Evolutionary conservation across 148 eudicot genomes (phyloP), one percentile per base, ranked within the genome.

Genomic region (Gaultheria prostrata): DNA sequence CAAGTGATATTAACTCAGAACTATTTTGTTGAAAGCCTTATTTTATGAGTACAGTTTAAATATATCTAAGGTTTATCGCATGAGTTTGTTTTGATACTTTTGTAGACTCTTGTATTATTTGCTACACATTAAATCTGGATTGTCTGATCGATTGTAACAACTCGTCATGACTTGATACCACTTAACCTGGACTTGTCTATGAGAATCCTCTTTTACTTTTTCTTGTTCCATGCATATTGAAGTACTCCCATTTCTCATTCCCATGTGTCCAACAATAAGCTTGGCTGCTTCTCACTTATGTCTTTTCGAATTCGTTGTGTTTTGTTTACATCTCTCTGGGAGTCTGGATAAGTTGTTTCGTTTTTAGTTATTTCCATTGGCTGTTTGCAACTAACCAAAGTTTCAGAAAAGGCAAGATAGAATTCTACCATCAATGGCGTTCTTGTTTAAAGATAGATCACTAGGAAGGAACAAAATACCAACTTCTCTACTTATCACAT

Each of bases 1-100:
- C 81, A 90, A 93, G 93, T 89, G 35, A 61, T 76, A 56, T 45
- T 28, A 79, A 59, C 26, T 13, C 45, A 51, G 54, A 2, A 49
- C 53, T 84, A 63, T 57, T 71, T 78, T 35, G 32, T 21, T 53
- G 61, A 50, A n/a, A 57, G 65, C 46, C 61, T 83, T 76, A 39
- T 33, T 24, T 65, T 33, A 8, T 4, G n/a, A 6, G 30, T 63
- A 35, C 15, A 17, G 14, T 56, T 59, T 54, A 3, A 14, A 32
- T 30, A 20, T 21, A 18, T 57, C 7, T 20, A 9, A 57, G 49
- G 28, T 21, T 79, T 24, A 30, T 53, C 4, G n/a, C 80, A 15
- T 11, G 20, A 49, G 24, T 10, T 35, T 80, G 45, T 61, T 20
- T 46, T 49, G 13, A 10, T 65, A 24, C 26, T 51, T 51, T 73